phyloP scores from a whole-genome alignment of 2,329 filamentous ascomycete genomes.

The Neofusicoccum parvum region DNA sequence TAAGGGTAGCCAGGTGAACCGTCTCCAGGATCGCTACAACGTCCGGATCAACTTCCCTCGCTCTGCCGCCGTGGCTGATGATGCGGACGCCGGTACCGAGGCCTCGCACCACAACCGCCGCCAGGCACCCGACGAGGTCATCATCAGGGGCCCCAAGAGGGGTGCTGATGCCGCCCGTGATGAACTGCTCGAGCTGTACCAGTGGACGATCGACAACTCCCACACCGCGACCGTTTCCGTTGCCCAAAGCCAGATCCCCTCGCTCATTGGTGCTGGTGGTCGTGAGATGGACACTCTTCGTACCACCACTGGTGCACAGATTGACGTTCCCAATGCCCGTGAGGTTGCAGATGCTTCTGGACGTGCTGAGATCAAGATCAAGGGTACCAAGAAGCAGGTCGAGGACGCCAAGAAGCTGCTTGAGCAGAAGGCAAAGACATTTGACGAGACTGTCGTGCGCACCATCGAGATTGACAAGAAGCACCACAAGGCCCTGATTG shows the following conservation, averaged over 20 bases:
- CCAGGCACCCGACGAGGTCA: constrained; percentile 84
- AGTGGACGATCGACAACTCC: constrained; percentile 89
- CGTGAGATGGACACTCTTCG: constrained; percentile 89
- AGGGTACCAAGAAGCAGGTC: constrained; percentile 89
- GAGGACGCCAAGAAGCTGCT: constrained; percentile 89
- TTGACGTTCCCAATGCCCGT: constrained; percentile 83
- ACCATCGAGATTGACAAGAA: constrained; percentile 92
- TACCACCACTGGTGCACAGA: constrained; percentile 79
- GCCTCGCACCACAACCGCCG: constrained; percentile 62
- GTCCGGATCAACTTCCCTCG: constrained; percentile 97
- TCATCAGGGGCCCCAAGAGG: constrained; percentile 87
- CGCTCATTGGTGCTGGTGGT: constrained; percentile 87
- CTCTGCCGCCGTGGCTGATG: constrained; percentile 65
- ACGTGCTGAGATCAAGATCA: constrained; percentile 84
- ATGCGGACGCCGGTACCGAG: constrained; percentile 62
- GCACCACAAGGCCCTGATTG: constrained; percentile 88
- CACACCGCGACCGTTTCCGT: constrained; percentile 78
- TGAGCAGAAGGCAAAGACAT: constrained; percentile 80
- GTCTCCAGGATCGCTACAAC: constrained; percentile 87
- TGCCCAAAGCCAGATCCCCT: constrained; percentile 89
- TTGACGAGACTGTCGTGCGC: constrained; percentile 85
- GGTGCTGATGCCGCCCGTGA: constrained; percentile 90
- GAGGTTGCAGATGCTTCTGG: constrained; percentile 67
- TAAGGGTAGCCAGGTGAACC: constrained; percentile 84
- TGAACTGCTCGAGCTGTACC: constrained; percentile 83